Evolutionary conservation across 1,284 basidiomycete species (phyloP).

Genomic region (Meripilus lineatus): DNA sequence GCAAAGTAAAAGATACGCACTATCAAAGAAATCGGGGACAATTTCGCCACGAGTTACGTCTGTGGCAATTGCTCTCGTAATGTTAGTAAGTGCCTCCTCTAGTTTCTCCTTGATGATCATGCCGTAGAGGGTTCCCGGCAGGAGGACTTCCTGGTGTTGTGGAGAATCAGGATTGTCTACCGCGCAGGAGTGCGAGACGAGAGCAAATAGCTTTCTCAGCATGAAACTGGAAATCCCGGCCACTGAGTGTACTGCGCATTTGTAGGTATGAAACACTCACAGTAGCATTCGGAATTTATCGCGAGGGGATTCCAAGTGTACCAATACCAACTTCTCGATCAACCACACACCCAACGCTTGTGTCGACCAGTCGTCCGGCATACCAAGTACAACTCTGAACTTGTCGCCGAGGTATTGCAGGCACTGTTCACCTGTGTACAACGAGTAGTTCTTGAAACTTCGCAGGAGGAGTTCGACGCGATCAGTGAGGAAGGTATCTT

Average conservation of each 20-base stretch:
- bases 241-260: neutral
- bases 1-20: slow-evolving; percentile 38
- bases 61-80: slow-evolving; percentile 67
- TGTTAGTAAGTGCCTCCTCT: slow-evolving; percentile 82
- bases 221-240: slow-evolving; percentile 68
- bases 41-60: slow-evolving; percentile 76
- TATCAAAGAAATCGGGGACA: slow-evolving; percentile 82
- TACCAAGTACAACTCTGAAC: slow-evolving; percentile 88
- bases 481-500: slow-evolving; percentile 97
- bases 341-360: slow-evolving; percentile 81
- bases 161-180: slow-evolving; percentile 98
- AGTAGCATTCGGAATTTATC: slow-evolving; percentile 98
- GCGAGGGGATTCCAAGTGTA: slow-evolving; percentile 85
- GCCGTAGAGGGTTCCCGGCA: slow-evolving; percentile 90
- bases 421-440: slow-evolving; percentile 91
- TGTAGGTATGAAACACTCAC: slow-evolving; percentile 40
- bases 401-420: slow-evolving; percentile 97
- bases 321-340: slow-evolving; percentile 83
- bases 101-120: slow-evolving; percentile 99
- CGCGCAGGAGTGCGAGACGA: slow-evolving; percentile 89
- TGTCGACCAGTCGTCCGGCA: slow-evolving; percentile 94
- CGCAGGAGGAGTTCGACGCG: slow-evolving; percentile 97
- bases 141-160: slow-evolving; percentile 96
- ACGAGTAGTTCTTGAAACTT: slow-evolving; percentile 89
- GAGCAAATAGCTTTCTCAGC: slow-evolving; percentile 93